These are phyloP conservation scores for Sphagnum contortum DNA, from an alignment of 225 moss, liverwort and hornwort species.

Conservation along the genomic window DNA sequence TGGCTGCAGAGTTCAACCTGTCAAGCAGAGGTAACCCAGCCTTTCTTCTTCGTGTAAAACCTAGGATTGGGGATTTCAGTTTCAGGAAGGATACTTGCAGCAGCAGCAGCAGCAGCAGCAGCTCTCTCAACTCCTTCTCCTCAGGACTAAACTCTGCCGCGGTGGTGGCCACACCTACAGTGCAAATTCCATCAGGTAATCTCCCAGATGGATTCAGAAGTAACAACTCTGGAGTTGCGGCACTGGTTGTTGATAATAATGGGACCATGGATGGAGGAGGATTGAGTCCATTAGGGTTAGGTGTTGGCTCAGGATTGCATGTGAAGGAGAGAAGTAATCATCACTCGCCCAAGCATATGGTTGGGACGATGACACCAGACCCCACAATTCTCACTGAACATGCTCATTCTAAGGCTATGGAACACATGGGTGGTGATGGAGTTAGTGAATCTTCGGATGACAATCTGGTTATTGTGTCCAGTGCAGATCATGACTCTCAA, in stretches of 20 bases:
- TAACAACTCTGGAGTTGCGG: too few species aligned
- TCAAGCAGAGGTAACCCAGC: conserved; percentile 58
- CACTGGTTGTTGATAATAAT: too few species aligned
- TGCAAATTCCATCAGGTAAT: too few species aligned
- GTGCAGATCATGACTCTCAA: conserved; percentile 8
- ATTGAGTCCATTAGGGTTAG: conserved; percentile 30
- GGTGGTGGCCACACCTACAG: background rate
- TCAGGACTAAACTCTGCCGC: too few species aligned
- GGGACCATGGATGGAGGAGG: conserved; percentile 1
- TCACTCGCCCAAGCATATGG: too few species aligned
- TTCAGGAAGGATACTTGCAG: conserved; percentile 46
- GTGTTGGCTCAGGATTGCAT: conserved; percentile 22
- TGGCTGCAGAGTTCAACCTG: conserved; percentile 74
- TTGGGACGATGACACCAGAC: too few species aligned
- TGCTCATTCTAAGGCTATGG: too few species aligned
- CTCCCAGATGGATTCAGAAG: too few species aligned
- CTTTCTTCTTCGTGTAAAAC: conserved; percentile 73
- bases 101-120: conserved; percentile 6
- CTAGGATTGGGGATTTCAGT: conserved; percentile 78
- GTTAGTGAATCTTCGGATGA: conserved; percentile 12
- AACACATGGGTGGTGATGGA: too few species aligned
- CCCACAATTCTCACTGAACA: too few species aligned
- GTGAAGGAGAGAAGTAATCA: background rate
- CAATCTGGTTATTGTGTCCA: conserved; percentile 4
- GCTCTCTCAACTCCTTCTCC: background rate